Evolutionary conservation across 495 filamentous ascomycete genomes (phyloP).

Genomic region (Penicillium psychrofluorescens): DNA sequence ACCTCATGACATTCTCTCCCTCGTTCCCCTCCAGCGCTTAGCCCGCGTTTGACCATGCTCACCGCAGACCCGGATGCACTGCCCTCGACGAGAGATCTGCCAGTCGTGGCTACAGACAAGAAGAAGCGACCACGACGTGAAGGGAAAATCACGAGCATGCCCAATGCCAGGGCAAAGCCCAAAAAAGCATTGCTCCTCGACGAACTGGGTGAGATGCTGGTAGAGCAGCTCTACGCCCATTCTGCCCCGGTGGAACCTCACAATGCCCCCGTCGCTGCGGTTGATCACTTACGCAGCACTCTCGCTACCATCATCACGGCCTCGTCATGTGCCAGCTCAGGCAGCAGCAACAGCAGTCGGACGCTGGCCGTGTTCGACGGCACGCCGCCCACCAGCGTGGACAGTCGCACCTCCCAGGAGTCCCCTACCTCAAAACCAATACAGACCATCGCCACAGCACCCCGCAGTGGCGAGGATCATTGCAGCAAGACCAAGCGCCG

Average conservation of each 20-base stretch:
- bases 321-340: slow-evolving; percentile 10
- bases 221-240: slow-evolving; percentile 11
- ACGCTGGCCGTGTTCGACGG: slow-evolving; percentile 4
- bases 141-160: slow-evolving; percentile 3
- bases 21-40: too few species aligned
- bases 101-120: neutral
- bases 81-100: too few species aligned
- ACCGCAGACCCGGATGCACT: too few species aligned
- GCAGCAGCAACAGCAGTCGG: slow-evolving; percentile 10
- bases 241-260: neutral
- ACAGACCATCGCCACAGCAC: neutral
- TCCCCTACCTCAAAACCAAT: neutral
- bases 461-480: neutral
- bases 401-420: slow-evolving; percentile 2
- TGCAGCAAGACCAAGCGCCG: neutral
- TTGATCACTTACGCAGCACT: slow-evolving; percentile 14
- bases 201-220: slow-evolving; percentile 14
- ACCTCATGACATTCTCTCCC: too few species aligned
- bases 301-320: neutral
- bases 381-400: slow-evolving; percentile 10
- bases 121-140: slow-evolving; percentile 10
- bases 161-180: neutral
- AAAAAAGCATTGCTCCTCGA: slow-evolving; percentile 15
- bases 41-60: too few species aligned
- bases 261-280: neutral